A percentile compares a stretch with the other conserved stretches of the same genome.
These are phyloP conservation scores for Wickerhamiella kazuoi DNA, from an alignment of 805 yeast species.

Conservation along the genomic window DNA sequence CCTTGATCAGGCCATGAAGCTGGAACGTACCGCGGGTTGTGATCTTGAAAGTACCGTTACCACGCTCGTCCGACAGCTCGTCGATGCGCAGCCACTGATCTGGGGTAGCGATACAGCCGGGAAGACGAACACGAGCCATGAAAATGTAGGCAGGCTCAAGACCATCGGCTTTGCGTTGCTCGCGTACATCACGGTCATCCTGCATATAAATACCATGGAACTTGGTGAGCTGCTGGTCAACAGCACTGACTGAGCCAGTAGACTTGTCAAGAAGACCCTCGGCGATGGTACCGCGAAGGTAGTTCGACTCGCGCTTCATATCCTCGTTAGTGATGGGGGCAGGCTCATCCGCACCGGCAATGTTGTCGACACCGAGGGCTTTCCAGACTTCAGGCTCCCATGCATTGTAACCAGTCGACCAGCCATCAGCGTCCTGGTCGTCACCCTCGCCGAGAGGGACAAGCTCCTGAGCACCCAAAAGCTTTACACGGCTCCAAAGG, in stretches of 20 bases:
- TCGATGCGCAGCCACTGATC: constrained; percentile 78
- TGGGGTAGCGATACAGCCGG: constrained; percentile 83
- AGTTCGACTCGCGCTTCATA: constrained; percentile 75
- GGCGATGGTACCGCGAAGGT: constrained; percentile 79
- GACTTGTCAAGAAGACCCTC: constrained; percentile 66
- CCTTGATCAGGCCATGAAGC: constrained; percentile 85
- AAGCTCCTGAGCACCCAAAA: constrained; percentile 58
- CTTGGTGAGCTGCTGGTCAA: constrained; percentile 85
- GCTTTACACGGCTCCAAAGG: constrained; percentile 41
- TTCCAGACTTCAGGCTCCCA: constrained; percentile 84
- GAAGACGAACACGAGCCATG: constrained; percentile 90
- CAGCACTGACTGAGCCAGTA: constrained; percentile 81
- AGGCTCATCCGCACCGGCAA: constrained; percentile 74
- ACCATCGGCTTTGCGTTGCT: constrained; percentile 79
- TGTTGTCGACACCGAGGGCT: constrained; percentile 69
- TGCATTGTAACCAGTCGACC: constrained; percentile 68
- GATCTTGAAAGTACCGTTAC: constrained; percentile 84
- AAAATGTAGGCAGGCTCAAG: constrained; percentile 91
- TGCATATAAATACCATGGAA: constrained; percentile 98
- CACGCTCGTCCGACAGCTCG: constrained; percentile 57
- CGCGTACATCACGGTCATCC: constrained; percentile 93
- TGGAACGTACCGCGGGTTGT: constrained; percentile 97
- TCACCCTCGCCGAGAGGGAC: constrained; percentile 79
- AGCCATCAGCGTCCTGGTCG: constrained; percentile 96
- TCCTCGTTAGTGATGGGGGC: constrained; percentile 91